phyloP scores from a whole-genome alignment of 805 yeast genomes.

The Clavispora santaluciae region DNA sequence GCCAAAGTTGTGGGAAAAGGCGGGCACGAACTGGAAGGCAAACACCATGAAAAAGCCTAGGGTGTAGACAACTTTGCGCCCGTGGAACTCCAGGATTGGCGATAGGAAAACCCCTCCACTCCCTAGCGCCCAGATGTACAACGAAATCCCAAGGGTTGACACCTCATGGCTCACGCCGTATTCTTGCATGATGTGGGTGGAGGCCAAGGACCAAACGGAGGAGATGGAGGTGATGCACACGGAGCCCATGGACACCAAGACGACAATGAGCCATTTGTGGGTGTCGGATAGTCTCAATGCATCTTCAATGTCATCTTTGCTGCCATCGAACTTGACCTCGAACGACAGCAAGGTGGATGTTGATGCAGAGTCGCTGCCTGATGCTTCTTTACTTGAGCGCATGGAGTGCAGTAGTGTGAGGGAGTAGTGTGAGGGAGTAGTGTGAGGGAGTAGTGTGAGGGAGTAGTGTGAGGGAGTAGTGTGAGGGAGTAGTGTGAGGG shows the following conservation, averaged over 20 bases:
- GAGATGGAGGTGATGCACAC: constrained; percentile 26
- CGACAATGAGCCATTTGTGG: constrained; percentile 25
- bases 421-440: no score
- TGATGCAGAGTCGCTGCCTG: not conserved
- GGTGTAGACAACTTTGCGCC: constrained; percentile 50
- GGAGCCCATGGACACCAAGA: constrained; percentile 19
- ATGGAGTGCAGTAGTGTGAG: not conserved
- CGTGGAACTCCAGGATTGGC: constrained; percentile 57
- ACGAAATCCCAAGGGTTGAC: constrained; percentile 22
- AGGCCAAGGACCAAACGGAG: constrained; percentile 26
- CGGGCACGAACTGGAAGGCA: constrained; percentile 22
- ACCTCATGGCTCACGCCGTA: constrained; percentile 22
- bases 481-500: no score
- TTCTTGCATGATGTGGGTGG: constrained; percentile 18
- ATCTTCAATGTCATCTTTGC: constrained; percentile 24
- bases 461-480: no score
- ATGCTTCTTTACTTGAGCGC: constrained; percentile 2
- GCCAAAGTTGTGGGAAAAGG: constrained; percentile 22
- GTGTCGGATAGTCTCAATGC: constrained; percentile 16
- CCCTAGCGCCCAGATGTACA: constrained; percentile 26
- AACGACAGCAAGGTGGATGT: not conserved
- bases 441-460: no score
- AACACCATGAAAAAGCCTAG: constrained; percentile 20
- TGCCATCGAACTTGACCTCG: constrained; percentile 20
- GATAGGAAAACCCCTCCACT: constrained; percentile 41